phyloP scores from a whole-genome alignment of 1,284 basidiomycete genomes.

The Neonothopanus nambi region DNA sequence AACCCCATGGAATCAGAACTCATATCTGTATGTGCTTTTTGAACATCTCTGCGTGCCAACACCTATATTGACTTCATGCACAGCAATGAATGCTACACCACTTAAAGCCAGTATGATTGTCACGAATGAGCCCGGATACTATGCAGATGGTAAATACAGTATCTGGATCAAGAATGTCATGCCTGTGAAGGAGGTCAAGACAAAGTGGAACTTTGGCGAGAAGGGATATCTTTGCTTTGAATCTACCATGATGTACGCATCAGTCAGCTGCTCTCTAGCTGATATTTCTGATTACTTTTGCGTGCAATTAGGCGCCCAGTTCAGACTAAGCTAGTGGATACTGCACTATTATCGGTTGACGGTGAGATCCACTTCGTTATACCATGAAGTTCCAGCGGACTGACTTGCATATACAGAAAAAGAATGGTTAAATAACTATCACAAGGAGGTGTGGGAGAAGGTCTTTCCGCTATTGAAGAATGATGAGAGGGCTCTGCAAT shows the following conservation, averaged over 20 bases:
- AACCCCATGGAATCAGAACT: slow-evolving; percentile 86
- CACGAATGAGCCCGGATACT: slow-evolving; percentile 95
- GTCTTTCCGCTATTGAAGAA: slow-evolving; percentile 70
- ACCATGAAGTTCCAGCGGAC: background rate
- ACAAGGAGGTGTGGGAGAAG: slow-evolving; percentile 77
- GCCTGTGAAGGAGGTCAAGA: slow-evolving; percentile 70
- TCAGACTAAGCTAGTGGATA: slow-evolving; percentile 81
- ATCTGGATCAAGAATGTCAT: slow-evolving; percentile 93
- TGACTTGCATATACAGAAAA: slow-evolving; percentile 46
- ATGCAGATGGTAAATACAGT: slow-evolving; percentile 89
- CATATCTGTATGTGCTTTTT: slow-evolving; percentile 54
- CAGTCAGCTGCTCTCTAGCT: slow-evolving; percentile 75
- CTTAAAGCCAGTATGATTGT: slow-evolving; percentile 87
- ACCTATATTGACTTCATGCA: no score
- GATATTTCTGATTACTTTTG: slow-evolving; percentile 32
- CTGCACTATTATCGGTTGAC: slow-evolving; percentile 56
- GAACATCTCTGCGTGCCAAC: no score
- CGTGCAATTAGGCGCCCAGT: slow-evolving; percentile 68
- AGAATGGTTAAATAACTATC: slow-evolving; percentile 86
- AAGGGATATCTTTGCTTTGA: slow-evolving; percentile 86
- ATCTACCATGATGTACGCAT: slow-evolving; percentile 77
- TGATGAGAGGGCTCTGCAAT: slow-evolving; percentile 73
- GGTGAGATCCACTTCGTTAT: no score
- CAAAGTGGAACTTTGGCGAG: slow-evolving; percentile 83
- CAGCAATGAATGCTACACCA: slow-evolving; percentile 67